Conservation (phyloP, 768 basidiomycete species). For the Crucibulum laeve region DNA sequence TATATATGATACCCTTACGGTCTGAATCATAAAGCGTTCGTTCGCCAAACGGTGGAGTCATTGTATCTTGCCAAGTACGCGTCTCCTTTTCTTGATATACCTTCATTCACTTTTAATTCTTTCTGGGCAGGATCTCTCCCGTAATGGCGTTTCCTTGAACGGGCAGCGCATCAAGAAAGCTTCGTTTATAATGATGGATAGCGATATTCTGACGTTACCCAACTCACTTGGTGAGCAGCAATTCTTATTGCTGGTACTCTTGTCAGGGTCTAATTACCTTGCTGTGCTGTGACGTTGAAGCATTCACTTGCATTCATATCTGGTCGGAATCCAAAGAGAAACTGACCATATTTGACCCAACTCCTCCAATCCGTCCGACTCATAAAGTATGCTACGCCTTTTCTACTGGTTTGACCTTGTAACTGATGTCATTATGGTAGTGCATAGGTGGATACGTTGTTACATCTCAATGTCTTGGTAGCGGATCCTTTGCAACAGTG, state of each 20-base stretch:
- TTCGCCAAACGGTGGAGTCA: conserved; percentile 66
- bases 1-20: conserved; percentile 2
- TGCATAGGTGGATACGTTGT: conserved; percentile 63
- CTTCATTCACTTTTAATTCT: background rate
- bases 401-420: background rate
- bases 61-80: conserved; percentile 74
- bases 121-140: conserved; percentile 61
- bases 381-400: conserved; percentile 41
- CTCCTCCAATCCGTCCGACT: conserved; percentile 47
- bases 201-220: conserved; percentile 66
- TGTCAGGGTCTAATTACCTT: background rate
- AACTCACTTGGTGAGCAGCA: conserved; percentile 51
- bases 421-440: conserved; percentile 24
- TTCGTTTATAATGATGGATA: conserved; percentile 72
- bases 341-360: conserved; percentile 54
- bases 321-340: conserved; percentile 52
- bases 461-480: conserved; percentile 77
- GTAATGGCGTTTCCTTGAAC: conserved; percentile 73
- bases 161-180: conserved; percentile 62
- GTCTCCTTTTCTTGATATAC: background rate
- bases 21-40: conserved; percentile 42
- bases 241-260: background rate
- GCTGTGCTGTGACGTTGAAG: too few species aligned
- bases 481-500: conserved; percentile 79
- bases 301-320: conserved; percentile 61